Evolutionary conservation across 1,284 basidiomycete genomes (phyloP).

Genomic region (Pseudozyma flocculosa): DNA sequence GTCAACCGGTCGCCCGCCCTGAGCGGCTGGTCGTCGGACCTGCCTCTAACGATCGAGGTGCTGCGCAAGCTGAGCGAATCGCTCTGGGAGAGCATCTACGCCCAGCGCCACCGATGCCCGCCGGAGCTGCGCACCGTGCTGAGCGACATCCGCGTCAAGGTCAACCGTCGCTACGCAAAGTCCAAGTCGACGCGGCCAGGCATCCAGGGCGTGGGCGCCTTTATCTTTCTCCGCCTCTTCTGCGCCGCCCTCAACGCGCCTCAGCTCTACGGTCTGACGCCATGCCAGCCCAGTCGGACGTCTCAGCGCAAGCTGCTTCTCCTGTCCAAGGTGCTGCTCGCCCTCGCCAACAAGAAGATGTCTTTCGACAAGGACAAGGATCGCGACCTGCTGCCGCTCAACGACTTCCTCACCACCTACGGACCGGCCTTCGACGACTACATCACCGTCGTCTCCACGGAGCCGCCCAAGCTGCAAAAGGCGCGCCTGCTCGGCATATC

Average conservation of each 20-base stretch:
- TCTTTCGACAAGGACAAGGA: slow-evolving; percentile 47
- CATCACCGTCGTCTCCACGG: slow-evolving; percentile 45
- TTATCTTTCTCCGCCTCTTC: slow-evolving; percentile 48
- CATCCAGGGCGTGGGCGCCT: slow-evolving; percentile 48
- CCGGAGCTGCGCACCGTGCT: slow-evolving; percentile 39
- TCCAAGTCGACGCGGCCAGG: slow-evolving; percentile 34
- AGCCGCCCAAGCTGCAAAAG: slow-evolving; percentile 21
- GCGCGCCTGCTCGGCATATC: slow-evolving; percentile 14
- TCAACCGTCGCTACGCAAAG: slow-evolving; percentile 34
- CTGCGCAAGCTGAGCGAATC: slow-evolving; percentile 32
- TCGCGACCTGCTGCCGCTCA: slow-evolving; percentile 34
- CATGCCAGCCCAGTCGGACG: slow-evolving; percentile 17
- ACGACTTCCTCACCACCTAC: slow-evolving; percentile 35
- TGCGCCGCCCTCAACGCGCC: slow-evolving; percentile 49
- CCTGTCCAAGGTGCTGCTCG: slow-evolving; percentile 43
- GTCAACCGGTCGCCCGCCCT: slow-evolving; percentile 16
- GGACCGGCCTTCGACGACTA: slow-evolving; percentile 47
- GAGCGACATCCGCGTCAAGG: slow-evolving; percentile 34
- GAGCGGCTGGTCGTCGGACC: slow-evolving; percentile 19
- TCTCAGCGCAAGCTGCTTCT: slow-evolving; percentile 29
- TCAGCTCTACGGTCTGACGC: slow-evolving; percentile 44
- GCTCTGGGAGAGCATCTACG: slow-evolving; percentile 49
- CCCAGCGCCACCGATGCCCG: slow-evolving; percentile 43
- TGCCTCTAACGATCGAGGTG: slow-evolving; percentile 15
- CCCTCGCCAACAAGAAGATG: slow-evolving; percentile 40